Percentiles rank a stretch among this genome's conserved stretches.
These are phyloP conservation scores for Przewalskia tangutica DNA, from an alignment of 257 asterid genomes.

Conservation along the genomic window DNA sequence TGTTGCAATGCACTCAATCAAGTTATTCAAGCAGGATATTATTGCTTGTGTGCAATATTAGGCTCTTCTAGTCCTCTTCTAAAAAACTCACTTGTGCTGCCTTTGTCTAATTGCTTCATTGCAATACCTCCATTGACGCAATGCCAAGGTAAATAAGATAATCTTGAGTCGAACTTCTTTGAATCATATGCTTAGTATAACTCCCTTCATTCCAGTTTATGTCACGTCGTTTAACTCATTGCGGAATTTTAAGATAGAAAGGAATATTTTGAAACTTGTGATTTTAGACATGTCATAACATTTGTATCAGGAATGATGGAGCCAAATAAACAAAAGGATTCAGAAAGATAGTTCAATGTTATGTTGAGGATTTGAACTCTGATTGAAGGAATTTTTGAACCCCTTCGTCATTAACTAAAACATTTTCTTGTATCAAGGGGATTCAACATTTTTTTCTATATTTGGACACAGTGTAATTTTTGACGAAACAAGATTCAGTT, in stretches of 20 bases:
- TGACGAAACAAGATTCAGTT: background rate
- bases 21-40: conserved; percentile 1
- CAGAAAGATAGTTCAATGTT: background rate
- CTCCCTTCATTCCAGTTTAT: background rate
- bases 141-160: background rate
- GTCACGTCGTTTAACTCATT: background rate
- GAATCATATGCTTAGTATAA: background rate
- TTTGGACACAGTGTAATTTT: background rate
- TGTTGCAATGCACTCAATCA: conserved; percentile 10
- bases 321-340: background rate
- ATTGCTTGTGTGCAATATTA: conserved; percentile 8
- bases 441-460: background rate
- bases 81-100: background rate
- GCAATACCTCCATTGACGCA: conserved; percentile 8
- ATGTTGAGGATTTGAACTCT: background rate
- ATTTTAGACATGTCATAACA: background rate
- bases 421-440: too few species aligned
- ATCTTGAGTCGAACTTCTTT: background rate
- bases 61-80: background rate
- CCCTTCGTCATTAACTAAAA: background rate
- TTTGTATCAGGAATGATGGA: background rate
- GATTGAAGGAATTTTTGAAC: too few species aligned
- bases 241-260: background rate
- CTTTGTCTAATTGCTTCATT: conserved; percentile 3
- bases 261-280: background rate